These are phyloP conservation scores for Colletotrichum sp. DNA, from an alignment of 2,329 filamentous ascomycete species.

Conservation along the genomic window DNA sequence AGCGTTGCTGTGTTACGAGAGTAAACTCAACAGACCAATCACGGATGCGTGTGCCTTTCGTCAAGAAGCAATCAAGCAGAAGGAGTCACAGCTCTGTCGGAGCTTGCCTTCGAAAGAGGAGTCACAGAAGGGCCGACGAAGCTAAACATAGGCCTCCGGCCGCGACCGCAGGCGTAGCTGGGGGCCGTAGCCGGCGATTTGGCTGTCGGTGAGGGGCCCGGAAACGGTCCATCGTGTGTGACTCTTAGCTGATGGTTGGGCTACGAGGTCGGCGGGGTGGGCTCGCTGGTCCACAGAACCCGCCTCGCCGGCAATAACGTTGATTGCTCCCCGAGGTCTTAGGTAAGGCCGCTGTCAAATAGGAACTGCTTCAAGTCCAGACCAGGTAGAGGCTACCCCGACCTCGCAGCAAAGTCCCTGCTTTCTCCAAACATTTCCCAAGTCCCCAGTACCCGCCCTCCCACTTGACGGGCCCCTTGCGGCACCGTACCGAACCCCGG, in stretches of 20 bases:
- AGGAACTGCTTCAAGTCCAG: slow-evolving; percentile 11
- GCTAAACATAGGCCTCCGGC: neutral
- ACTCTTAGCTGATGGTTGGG: slow-evolving; percentile 3
- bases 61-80: neutral
- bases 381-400: slow-evolving; percentile 18
- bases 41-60: neutral
- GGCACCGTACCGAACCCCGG: slow-evolving; percentile 15
- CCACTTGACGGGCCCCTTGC: slow-evolving; percentile 5
- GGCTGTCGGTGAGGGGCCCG: slow-evolving; percentile 14
- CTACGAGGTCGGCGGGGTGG: slow-evolving; percentile 11
- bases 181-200: slow-evolving; percentile 15
- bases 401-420: neutral
- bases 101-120: neutral
- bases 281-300: neutral
- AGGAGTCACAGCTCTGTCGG: slow-evolving; percentile 7
- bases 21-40: neutral
- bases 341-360: slow-evolving; percentile 21
- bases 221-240: slow-evolving; percentile 9
- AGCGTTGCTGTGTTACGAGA: slow-evolving; percentile 7
- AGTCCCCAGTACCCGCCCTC: slow-evolving; percentile 22
- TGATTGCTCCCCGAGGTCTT: slow-evolving; percentile 19
- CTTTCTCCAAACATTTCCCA: neutral
- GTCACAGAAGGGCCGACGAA: neutral
- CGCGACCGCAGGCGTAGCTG: neutral
- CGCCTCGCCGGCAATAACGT: slow-evolving; percentile 19